Conservation (phyloP, 805 yeast genomes). For the Metschnikowia drakensbergensis region DNA sequence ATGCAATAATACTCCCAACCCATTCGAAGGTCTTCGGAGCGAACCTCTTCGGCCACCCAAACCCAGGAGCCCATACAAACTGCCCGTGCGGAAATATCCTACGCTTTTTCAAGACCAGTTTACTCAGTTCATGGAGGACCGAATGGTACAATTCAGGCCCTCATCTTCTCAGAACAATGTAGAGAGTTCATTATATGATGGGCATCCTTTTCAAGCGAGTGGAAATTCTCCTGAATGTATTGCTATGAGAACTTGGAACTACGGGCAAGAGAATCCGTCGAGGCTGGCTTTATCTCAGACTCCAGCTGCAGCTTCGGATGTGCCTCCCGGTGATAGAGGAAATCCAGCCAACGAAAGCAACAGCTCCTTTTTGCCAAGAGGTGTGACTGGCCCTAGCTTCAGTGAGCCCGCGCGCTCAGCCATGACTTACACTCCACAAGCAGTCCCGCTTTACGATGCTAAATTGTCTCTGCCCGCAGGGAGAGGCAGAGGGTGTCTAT, state of each 20-base stretch:
- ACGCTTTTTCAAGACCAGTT: slow-evolving; percentile 16
- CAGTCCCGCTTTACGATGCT: slow-evolving; percentile 10
- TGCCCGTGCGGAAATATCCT: slow-evolving; percentile 2
- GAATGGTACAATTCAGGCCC: slow-evolving; percentile 16
- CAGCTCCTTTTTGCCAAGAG: slow-evolving; percentile 14
- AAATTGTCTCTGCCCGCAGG: slow-evolving; percentile 3
- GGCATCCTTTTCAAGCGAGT: slow-evolving; percentile 16
- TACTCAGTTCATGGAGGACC: slow-evolving; percentile 16
- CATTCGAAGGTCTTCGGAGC: slow-evolving; percentile 10
- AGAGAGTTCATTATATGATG: slow-evolving; percentile 10
- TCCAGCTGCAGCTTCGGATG: neutral
- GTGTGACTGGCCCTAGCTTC: slow-evolving; percentile 4
- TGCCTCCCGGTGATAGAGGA: slow-evolving; percentile 2
- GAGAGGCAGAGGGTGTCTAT: neutral
- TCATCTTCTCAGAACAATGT: slow-evolving; percentile 16
- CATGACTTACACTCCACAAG: slow-evolving; percentile 14
- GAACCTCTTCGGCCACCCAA: slow-evolving; percentile 16
- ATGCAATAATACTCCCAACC: slow-evolving; percentile 7
- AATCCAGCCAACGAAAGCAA: slow-evolving; percentile 11
- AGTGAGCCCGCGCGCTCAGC: slow-evolving; percentile 5
- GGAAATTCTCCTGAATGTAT: slow-evolving; percentile 2
- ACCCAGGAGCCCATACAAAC: slow-evolving; percentile 10
- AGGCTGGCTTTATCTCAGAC: neutral
- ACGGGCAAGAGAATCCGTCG: neutral
- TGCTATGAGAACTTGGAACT: neutral